phyloP scores from a whole-genome alignment of 805 yeast genomes.

The Lipomyces yamadae region DNA sequence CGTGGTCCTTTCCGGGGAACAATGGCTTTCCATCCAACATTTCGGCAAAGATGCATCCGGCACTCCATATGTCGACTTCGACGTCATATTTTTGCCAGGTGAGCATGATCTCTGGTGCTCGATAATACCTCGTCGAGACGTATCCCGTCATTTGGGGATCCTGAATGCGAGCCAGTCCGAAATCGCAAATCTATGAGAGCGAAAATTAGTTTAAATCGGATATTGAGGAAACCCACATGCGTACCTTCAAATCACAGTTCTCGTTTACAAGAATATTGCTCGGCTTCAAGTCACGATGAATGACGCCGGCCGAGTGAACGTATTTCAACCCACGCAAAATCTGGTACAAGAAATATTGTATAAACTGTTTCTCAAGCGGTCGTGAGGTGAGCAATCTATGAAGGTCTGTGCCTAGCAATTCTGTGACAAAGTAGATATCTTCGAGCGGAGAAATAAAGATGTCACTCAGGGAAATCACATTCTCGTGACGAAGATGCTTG shows the following conservation, averaged over 20 bases:
- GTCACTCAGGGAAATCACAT: slow-evolving; percentile 88
- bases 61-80: slow-evolving; percentile 95
- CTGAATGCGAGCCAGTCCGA: slow-evolving; percentile 94
- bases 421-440: slow-evolving; percentile 94
- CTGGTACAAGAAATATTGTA: slow-evolving; percentile 95
- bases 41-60: slow-evolving; percentile 96
- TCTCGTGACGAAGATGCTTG: slow-evolving; percentile 93
- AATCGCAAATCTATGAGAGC: slow-evolving; percentile 66
- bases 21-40: slow-evolving; percentile 97
- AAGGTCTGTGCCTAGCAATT: slow-evolving; percentile 93
- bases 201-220: background rate
- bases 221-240: background rate
- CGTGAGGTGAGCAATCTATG: slow-evolving; percentile 89
- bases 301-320: slow-evolving; percentile 90
- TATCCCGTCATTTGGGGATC: slow-evolving; percentile 99
- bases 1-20: slow-evolving; percentile 98
- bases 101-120: slow-evolving; percentile 98
- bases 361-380: slow-evolving; percentile 94
- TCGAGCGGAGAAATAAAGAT: slow-evolving; percentile 93
- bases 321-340: slow-evolving; percentile 84
- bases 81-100: slow-evolving; percentile 98
- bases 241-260: slow-evolving; percentile 77
- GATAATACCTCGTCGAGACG: slow-evolving; percentile 91
- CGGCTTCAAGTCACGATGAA: slow-evolving; percentile 88
- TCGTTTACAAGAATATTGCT: slow-evolving; percentile 80